A percentile compares a stretch with the other conserved stretches of the same genome.
phyloP scores from a whole-genome alignment of 2,329 filamentous ascomycete species.

The Coccinonectria pachysandricola region DNA sequence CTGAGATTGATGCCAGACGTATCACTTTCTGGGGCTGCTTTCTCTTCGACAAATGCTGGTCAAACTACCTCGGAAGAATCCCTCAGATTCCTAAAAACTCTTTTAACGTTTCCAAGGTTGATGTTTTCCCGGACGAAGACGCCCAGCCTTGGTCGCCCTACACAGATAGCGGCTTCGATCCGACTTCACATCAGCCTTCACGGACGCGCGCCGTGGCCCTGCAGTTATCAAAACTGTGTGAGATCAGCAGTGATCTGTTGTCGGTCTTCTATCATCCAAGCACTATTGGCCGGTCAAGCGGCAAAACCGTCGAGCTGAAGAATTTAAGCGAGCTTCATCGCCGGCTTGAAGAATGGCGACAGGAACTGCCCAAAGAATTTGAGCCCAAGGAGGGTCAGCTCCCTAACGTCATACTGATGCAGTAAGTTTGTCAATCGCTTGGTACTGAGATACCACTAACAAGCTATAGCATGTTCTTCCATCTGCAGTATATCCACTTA shows the following conservation, averaged over 20 bases:
- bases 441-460: not conserved
- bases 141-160: slow-evolving; percentile 79
- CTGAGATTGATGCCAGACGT: slow-evolving; percentile 78
- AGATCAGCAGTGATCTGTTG: slow-evolving; percentile 87
- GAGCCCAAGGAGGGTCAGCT: slow-evolving; percentile 83
- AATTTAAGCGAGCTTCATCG: slow-evolving; percentile 88
- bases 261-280: slow-evolving; percentile 84
- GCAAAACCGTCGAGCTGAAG: slow-evolving; percentile 78
- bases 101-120: slow-evolving; percentile 77
- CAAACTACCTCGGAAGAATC: slow-evolving; percentile 86
- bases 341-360: slow-evolving; percentile 80
- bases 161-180: slow-evolving; percentile 69
- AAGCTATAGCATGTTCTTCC: slow-evolving; percentile 79
- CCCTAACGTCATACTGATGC: slow-evolving; percentile 67
- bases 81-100: slow-evolving; percentile 74
- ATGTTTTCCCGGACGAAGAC: slow-evolving; percentile 85
- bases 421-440: slow-evolving; percentile 57
- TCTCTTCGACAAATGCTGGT: slow-evolving; percentile 98
- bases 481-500: slow-evolving; percentile 88
- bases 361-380: slow-evolving; percentile 72
- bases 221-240: slow-evolving; percentile 73
- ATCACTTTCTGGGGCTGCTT: slow-evolving; percentile 98
- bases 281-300: slow-evolving; percentile 50
- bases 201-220: slow-evolving; percentile 72
- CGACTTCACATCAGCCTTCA: slow-evolving; percentile 65